Evolutionary conservation across 2,329 filamentous ascomycete genomes (phyloP), one percentile per base, ranked within the genome.

Genomic region (Colletotrichum cuscutae): DNA sequence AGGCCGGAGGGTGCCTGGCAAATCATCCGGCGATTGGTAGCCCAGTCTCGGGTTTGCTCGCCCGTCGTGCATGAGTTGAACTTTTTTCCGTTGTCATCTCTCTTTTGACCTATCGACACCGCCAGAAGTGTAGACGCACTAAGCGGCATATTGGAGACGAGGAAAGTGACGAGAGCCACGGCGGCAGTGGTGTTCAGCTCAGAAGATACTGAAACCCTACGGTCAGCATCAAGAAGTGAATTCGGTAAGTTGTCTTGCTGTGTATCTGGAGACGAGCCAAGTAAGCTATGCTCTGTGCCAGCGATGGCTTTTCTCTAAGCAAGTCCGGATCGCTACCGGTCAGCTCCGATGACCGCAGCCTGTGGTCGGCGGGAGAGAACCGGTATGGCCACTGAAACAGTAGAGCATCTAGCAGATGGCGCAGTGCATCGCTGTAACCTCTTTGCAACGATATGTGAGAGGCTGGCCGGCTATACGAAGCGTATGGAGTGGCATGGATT

Each of bases 1-100:
- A 70, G 49, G 70, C 54, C 54, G 66, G 54, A 70, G 60, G 24
- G 70, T 70, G 60, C 60, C 70, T 70, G 66, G 22, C 54, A 46
- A 56, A 70, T 70, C 59, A 35, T 15, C 54, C 58, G 66, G 60
- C 49, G 65, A 65, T 72, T 72, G 66, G 66, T 49, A 60, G 46
- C 66, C 28, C 26, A 42, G n/a, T 26, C 66, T 72, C 70, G 70
- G 70, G 59, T 66, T 70, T 70, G 54, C 54, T 72, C 66, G 70
- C 66, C 70, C 62, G 70, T 61, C 59, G 54, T 72, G 70, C 70
- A 72, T 70, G 32, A 57, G 28, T 12, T 3, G 70, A 35, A 24
- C 8, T 52, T 56, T 49, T 58, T 60, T 6, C 12, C 32, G 59
- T 56, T 60, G 66, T 70, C 59, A 42, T 60, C 26, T 22, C 59